A percentile compares a stretch with the other conserved stretches of the same genome.
Evolutionary conservation across 2,329 filamentous ascomycete genomes (phyloP).

Genomic region (Lachnellula subtilissima): DNA sequence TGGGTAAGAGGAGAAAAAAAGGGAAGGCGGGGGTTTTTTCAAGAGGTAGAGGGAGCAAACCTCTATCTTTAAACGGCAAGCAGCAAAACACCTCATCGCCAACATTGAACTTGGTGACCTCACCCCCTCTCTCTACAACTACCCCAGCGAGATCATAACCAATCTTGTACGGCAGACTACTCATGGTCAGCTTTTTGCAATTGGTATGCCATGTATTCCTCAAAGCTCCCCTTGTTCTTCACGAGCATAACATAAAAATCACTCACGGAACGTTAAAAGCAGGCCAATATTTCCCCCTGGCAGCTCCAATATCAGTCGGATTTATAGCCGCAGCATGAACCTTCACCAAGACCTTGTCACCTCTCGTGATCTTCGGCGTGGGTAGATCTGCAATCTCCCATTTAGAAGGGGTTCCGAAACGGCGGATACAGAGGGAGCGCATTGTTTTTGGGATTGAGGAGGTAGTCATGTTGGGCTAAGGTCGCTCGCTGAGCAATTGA

Average conservation of each 20-base stretch:
- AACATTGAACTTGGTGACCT: conserved; percentile 31
- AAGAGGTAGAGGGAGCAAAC: background rate
- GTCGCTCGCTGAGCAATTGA: too few species aligned
- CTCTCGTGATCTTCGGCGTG: conserved; percentile 37
- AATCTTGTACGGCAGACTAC: conserved; percentile 38
- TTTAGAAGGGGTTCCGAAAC: conserved; percentile 12
- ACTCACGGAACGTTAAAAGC: conserved; percentile 1
- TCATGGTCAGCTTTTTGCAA: background rate
- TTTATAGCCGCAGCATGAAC: conserved; percentile 41
- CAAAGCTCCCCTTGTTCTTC: background rate
- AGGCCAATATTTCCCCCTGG: conserved; percentile 27
- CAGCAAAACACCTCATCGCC: conserved; percentile 35
- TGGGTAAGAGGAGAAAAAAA: background rate
- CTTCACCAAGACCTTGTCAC: conserved; percentile 40
- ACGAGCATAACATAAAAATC: background rate
- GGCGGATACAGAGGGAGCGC: conserved; percentile 11
- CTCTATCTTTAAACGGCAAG: conserved; percentile 23
- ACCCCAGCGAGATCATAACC: conserved; percentile 39
- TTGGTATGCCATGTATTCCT: too few species aligned
- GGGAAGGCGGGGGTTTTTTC: background rate
- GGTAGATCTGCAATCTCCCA: conserved; percentile 37
- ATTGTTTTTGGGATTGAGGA: conserved; percentile 13
- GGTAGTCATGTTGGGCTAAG: conserved; percentile 3
- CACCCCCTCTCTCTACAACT: conserved; percentile 31
- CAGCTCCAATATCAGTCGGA: conserved; percentile 36